Base-by-base conservation (phyloP, 768 basidiomycete genomes). In the Naganishia friedmannii region DNA sequence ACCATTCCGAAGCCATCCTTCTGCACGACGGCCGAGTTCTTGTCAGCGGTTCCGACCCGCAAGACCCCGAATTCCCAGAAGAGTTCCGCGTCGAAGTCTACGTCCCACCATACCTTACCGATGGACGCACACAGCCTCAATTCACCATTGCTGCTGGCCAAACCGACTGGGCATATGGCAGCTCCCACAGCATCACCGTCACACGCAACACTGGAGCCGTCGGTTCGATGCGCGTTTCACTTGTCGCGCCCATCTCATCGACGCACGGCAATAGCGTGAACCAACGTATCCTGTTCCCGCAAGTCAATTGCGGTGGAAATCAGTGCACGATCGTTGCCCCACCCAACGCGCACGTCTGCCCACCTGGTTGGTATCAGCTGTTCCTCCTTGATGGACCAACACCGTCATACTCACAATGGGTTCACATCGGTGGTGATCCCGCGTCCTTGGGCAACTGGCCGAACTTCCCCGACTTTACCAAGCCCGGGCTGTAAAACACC, bases 361-460 rank as follows among this genome's bases (percentile, higher is more conserved):
- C 74, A 8, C 74, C 74, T 9, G 74, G 74, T 26, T 74, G 74
- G 74, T 74, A 39, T 46, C 72, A 70, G 51, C 51, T 74, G 0
- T 74, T 74, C 69, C n/a, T 74, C 10, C 54, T 73, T 12, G 73
- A 70, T 32, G 54, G 54, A 28, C 54, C 54, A 17, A 55, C 54
- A 8, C 68, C 72, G 42, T 70, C 73, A 17, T 56, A 65, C 53
- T 73, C 72, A 4, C 53, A 70, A n/a, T 74, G 73, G 73, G 69
- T 74, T 55, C 42, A 72, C 37, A 74, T 74, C 55, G 73, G 73
- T 39, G 72, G 73, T n/a, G 73, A 72, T 53, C 90, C 90, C 0
- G 84, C 83, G 28, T 82, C 65, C 78, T 92, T 13, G 90, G 71
- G 90, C 0, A 87, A 88, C 73, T 92, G 90, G 90, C 90, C 90